phyloP scores from a whole-genome alignment of 495 filamentous ascomycete genomes.

The Hypoxylon lenormandii region DNA sequence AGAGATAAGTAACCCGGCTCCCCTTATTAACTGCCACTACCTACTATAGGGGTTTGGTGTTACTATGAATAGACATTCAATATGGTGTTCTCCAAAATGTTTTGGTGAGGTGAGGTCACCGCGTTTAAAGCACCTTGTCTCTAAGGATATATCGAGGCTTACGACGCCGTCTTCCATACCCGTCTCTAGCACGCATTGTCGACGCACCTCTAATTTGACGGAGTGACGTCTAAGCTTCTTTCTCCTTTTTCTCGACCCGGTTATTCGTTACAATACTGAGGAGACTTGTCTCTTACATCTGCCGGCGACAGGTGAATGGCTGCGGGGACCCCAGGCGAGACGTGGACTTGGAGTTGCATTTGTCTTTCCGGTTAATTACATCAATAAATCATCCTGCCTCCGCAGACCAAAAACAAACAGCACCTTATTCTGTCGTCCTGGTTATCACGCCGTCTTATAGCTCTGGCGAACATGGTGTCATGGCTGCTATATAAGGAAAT shows the following conservation, averaged over 20 bases:
- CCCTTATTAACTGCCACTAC: constrained; percentile 37
- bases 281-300: constrained; percentile 24
- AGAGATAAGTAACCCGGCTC: constrained; percentile 24
- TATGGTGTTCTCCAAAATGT: not conserved
- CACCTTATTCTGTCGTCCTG: constrained; percentile 27
- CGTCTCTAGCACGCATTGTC: not conserved
- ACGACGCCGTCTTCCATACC: constrained; percentile 20
- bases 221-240: constrained; percentile 11
- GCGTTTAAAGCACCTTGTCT: constrained; percentile 10
- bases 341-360: constrained; percentile 42
- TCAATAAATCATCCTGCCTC: constrained; percentile 40
- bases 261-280: constrained; percentile 15
- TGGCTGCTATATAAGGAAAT: constrained; percentile 44
- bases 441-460: constrained; percentile 27
- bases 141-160: constrained; percentile 13
- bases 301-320: constrained; percentile 37
- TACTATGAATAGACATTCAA: constrained; percentile 12
- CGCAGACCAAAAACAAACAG: constrained; percentile 41
- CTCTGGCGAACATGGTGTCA: constrained; percentile 27
- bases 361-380: constrained; percentile 50
- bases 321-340: constrained; percentile 38
- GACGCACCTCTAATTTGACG: constrained; percentile 12
- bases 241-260: constrained; percentile 7
- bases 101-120: constrained; percentile 24
- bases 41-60: not conserved